A percentile compares a stretch with the other conserved stretches of the same genome.
These are phyloP conservation scores for Fusarium sp. DNA, from an alignment of 2,329 filamentous ascomycete genomes.

Conservation along the genomic window DNA sequence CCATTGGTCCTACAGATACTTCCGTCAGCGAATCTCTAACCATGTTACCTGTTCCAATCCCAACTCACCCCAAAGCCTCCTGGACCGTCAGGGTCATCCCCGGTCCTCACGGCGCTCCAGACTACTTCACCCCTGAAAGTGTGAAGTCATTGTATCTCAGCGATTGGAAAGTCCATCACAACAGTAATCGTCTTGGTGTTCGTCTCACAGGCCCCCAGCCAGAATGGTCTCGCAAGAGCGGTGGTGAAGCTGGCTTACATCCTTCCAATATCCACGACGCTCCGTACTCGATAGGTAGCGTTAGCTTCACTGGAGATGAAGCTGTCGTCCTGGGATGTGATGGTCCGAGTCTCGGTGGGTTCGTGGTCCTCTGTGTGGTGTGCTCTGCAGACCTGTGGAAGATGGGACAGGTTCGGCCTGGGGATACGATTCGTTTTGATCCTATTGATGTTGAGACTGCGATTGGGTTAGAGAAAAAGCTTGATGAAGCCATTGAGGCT, in stretches of 20 bases:
- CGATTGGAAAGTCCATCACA: slow-evolving; percentile 56
- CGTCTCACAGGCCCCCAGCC: slow-evolving; percentile 54
- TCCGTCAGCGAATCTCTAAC: fast-evolving
- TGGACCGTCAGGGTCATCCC: slow-evolving; percentile 53
- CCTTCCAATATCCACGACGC: slow-evolving; percentile 58
- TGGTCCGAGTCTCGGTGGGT: slow-evolving; percentile 57
- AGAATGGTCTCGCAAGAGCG: slow-evolving; percentile 54
- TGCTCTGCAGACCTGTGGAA: slow-evolving; percentile 57
- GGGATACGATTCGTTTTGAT: slow-evolving; percentile 53
- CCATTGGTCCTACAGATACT: slow-evolving; percentile 16
- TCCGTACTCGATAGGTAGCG: slow-evolving; percentile 56
- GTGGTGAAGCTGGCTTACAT: slow-evolving; percentile 55
- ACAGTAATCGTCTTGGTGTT: slow-evolving; percentile 56
- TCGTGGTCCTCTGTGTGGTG: slow-evolving; percentile 55
- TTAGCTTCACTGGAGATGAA: slow-evolving; percentile 59
- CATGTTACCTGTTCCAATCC: slow-evolving; percentile 37
- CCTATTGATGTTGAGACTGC: slow-evolving; percentile 47
- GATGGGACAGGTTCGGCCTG: slow-evolving; percentile 56
- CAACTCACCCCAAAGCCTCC: slow-evolving; percentile 40
- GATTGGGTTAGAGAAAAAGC: slow-evolving; percentile 38
- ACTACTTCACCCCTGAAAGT: slow-evolving; percentile 53
- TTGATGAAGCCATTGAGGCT: slow-evolving; percentile 41
- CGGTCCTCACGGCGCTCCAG: slow-evolving; percentile 55
- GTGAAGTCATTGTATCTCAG: slow-evolving; percentile 49
- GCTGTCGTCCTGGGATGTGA: slow-evolving; percentile 56